phyloP scores from a whole-genome alignment of 1,139 yeast species.

The Zygotorulaspora mrakii region DNA sequence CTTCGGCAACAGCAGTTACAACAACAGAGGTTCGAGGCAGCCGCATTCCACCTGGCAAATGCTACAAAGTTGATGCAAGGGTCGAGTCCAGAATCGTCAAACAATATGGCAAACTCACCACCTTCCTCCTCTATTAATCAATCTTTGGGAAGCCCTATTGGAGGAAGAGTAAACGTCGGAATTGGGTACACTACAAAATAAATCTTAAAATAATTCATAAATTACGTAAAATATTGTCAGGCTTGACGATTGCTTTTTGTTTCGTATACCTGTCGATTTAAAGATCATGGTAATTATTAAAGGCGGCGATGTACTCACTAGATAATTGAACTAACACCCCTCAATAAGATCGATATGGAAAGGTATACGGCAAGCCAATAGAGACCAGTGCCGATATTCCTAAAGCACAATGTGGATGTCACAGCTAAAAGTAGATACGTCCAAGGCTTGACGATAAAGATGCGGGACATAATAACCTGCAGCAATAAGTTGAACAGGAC shows the following conservation, averaged over 20 bases:
- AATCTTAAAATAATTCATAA: too few species aligned
- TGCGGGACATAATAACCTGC: slow-evolving; percentile 19
- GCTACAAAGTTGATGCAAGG: slow-evolving; percentile 31
- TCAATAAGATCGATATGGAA: not conserved
- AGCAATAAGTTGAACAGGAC: slow-evolving; percentile 15
- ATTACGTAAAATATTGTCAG: too few species aligned
- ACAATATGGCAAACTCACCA: slow-evolving; percentile 12
- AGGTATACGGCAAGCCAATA: slow-evolving; percentile 9
- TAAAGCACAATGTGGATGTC: slow-evolving; percentile 17
- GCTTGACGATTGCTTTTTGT: too few species aligned
- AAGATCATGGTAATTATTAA: too few species aligned
- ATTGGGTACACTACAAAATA: slow-evolving; percentile 25
- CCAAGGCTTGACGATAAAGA: slow-evolving; percentile 22
- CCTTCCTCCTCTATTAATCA: slow-evolving; percentile 20
- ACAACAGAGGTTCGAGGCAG: slow-evolving; percentile 34
- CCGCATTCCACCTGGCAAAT: slow-evolving; percentile 32
- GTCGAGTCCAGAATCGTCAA: slow-evolving; percentile 15
- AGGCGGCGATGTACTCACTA: not conserved
- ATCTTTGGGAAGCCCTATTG: slow-evolving; percentile 19
- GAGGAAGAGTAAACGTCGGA: slow-evolving; percentile 28
- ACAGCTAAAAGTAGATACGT: slow-evolving; percentile 16
- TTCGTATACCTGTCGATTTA: too few species aligned
- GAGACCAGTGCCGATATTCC: slow-evolving; percentile 19
- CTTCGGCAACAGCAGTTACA: slow-evolving; percentile 40
- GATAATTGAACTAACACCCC: not conserved